A percentile compares a stretch with the other conserved stretches of the same genome.
Conservation (phyloP, 768 basidiomycete genomes). For the Psilocybe cubensis region DNA sequence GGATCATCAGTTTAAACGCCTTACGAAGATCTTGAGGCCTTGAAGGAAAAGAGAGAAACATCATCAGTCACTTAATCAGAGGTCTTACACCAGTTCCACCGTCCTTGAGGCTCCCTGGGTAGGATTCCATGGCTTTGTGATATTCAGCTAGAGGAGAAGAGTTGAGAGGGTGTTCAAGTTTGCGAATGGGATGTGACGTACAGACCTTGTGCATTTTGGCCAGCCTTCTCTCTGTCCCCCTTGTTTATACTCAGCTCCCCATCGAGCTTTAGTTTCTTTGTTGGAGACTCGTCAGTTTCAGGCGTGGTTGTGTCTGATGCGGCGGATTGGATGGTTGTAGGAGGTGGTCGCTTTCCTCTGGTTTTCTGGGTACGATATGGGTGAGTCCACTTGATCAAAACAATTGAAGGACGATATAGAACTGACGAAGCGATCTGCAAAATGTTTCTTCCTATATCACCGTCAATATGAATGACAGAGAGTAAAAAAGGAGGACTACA, state of each 20-base stretch:
- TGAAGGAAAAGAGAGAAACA: conserved; percentile 6
- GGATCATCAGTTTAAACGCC: conserved; percentile 20
- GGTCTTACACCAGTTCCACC: conserved; percentile 33
- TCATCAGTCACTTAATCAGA: conserved; percentile 27
- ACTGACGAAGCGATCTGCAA: conserved; percentile 66
- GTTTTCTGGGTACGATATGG: conserved; percentile 45
- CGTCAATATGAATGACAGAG: conserved; percentile 2
- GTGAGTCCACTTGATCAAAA: background rate
- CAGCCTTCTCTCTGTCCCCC: conserved; percentile 7
- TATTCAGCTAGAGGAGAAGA: conserved; percentile 24
- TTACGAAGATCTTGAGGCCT: conserved; percentile 22
- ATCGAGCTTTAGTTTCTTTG: conserved; percentile 21
- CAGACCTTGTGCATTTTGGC: conserved; percentile 20
- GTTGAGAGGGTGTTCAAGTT: background rate
- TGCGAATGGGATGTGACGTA: background rate
- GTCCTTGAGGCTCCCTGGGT: conserved; percentile 27
- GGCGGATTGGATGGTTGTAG: conserved; percentile 31
- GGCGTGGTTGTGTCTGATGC: conserved; percentile 6
- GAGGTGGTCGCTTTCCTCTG: conserved; percentile 58
- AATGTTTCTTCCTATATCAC: conserved; percentile 55
- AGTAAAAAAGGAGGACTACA: conserved; percentile 1
- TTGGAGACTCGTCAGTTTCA: conserved; percentile 14
- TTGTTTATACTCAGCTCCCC: too few species aligned
- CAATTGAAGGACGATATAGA: background rate
- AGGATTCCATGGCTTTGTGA: conserved; percentile 27